Percentiles rank a stretch among this genome's conserved stretches.
These are phyloP conservation scores for Aegle marmelos DNA, from an alignment of 345 rosid species.

Conservation along the genomic window DNA sequence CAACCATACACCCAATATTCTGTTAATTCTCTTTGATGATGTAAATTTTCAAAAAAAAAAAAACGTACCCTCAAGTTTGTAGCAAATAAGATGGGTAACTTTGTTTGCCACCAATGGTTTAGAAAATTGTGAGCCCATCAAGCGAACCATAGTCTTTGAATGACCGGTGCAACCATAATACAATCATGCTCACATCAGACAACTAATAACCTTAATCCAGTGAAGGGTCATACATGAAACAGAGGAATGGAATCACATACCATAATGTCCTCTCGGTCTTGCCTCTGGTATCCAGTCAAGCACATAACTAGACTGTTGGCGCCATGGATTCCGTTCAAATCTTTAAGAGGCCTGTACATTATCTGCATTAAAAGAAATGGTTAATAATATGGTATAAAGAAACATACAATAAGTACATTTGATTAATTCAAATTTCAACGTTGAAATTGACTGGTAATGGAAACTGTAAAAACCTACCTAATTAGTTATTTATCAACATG, in stretches of 20 bases:
- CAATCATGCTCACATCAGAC: neutral
- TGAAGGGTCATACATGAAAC: neutral
- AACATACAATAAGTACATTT: neutral
- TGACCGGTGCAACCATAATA: neutral
- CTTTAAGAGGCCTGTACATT: slow-evolving; percentile 70
- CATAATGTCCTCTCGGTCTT: slow-evolving; percentile 93
- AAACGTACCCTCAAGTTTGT: slow-evolving; percentile 82
- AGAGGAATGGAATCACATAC: slow-evolving; percentile 31
- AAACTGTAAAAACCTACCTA: neutral
- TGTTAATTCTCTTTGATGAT: neutral
- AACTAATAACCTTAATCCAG: neutral
- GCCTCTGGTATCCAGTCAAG: slow-evolving; percentile 90
- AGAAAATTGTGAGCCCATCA: slow-evolving; percentile 93
- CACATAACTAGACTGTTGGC: slow-evolving; percentile 57
- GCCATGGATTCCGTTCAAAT: slow-evolving; percentile 84
- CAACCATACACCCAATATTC: neutral
- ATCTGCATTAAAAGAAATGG: slow-evolving; percentile 39
- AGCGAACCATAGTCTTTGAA: slow-evolving; percentile 76
- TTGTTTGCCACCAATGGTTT: slow-evolving; percentile 87
- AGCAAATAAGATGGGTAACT: slow-evolving; percentile 92
- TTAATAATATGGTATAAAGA: neutral
- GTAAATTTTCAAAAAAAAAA: slow-evolving; percentile 11
- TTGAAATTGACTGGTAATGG: neutral
- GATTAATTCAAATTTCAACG: neutral
- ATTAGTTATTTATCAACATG: neutral